A percentile compares a stretch with the other conserved stretches of the same genome.
phyloP scores from a whole-genome alignment of 768 basidiomycete genomes.

The Favolaschia claudopus region DNA sequence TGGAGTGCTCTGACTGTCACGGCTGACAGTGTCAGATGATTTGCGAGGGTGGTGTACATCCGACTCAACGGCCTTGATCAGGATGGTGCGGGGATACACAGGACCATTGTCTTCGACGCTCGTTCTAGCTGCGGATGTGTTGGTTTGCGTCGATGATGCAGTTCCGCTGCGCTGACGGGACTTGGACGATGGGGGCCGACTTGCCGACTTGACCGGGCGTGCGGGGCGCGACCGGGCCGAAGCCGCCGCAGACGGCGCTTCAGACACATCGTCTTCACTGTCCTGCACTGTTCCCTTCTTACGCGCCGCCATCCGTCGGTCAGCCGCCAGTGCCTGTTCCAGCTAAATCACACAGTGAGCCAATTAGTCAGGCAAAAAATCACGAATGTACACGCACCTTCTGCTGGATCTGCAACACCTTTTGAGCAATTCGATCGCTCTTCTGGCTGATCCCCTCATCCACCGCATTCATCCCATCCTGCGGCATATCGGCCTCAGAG shows the following conservation, averaged over 20 bases:
- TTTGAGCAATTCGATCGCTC: slow-evolving; percentile 88
- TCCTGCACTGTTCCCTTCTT: slow-evolving; percentile 45
- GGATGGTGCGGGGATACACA: slow-evolving; percentile 34
- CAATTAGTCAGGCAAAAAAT: slow-evolving; percentile 15
- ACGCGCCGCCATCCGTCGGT: slow-evolving; percentile 55
- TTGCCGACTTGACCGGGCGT: slow-evolving; percentile 39
- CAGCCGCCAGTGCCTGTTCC: slow-evolving; percentile 74
- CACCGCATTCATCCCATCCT: slow-evolving; percentile 86
- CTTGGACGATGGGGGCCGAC: slow-evolving; percentile 42
- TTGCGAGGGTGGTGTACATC: slow-evolving; percentile 47
- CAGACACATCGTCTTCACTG: slow-evolving; percentile 67
- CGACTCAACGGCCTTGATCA: slow-evolving; percentile 42
- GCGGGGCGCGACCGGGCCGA: slow-evolving; percentile 51
- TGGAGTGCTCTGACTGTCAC: slow-evolving; percentile 42
- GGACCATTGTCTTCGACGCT: slow-evolving; percentile 39
- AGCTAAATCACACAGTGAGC: slow-evolving; percentile 62
- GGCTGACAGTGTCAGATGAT: slow-evolving; percentile 45
- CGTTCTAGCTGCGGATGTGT: slow-evolving; percentile 33
- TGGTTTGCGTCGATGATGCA: slow-evolving; percentile 66
- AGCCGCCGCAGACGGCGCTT: slow-evolving; percentile 44
- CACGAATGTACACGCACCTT: slow-evolving; percentile 63
- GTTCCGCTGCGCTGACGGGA: slow-evolving; percentile 66
- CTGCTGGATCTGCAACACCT: slow-evolving; percentile 88
- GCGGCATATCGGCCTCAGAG: slow-evolving; percentile 64
- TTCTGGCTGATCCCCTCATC: slow-evolving; percentile 85